Evolutionary conservation across 352 stramenopile genomes (phyloP), one percentile per base, ranked within the genome.

Genomic region (Phytophthora idaei): DNA sequence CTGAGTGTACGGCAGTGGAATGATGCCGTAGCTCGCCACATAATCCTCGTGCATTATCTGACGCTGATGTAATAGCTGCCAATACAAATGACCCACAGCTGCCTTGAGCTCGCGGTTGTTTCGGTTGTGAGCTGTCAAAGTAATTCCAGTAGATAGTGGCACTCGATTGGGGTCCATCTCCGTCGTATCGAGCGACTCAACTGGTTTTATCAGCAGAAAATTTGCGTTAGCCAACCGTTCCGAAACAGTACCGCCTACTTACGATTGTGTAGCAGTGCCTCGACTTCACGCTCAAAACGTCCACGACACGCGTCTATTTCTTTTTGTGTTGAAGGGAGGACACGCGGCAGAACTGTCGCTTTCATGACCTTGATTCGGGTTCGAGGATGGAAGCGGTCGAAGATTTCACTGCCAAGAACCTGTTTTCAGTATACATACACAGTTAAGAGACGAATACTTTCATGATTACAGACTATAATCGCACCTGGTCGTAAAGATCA

Each of bases 71-170:
- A 89, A 65, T 8, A 90, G 59, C 15, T 75, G 60, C 48, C 71
- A 63, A 52, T 93, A 93, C 60, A 93, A 71, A n/a, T 58, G 51
- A 0, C 69, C 81, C 17, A 91, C 62, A 44, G 76, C 73, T 10
- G 45, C 45, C 45, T 89, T 90, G 34, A 93, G 73, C n/a, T 78
- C 55, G 45, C 81, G 74, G 55, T 91, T 93, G 67, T 90, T 93
- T 61, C 73, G 65, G 56, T 91, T 86, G 72, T 93, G 85, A 1
- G 78, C 58, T 34, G 83, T 86, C 60, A 93, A 63, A 3, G 71
- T 81, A 11, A 90, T 73, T 7, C 46, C 78, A 5, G 81, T 90
- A 5, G 85, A 93, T 21, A 91, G 77, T 7, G 78, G 41, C 4
- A 90, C 67, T 50, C 73, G 85, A 51, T 67, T 83, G 5, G 82